Percentiles rank a stretch among this genome's conserved stretches.
These are phyloP conservation scores for Ottelia alismoides DNA, from an alignment of 106 monocot genomes.

Conservation along the genomic window DNA sequence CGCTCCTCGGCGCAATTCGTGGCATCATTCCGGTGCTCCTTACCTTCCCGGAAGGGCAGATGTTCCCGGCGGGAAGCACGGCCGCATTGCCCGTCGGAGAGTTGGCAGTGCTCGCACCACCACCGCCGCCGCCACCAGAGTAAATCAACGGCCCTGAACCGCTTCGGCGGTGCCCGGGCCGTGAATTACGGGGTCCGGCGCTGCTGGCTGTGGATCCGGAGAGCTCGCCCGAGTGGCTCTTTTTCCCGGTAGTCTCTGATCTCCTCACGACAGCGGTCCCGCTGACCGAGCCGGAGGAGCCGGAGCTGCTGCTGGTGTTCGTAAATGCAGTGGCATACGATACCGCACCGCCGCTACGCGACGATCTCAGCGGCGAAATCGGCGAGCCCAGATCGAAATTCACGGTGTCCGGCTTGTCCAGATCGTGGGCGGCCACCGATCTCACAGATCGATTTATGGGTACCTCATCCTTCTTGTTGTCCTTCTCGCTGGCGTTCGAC, in stretches of 20 bases:
- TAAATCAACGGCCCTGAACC: slow-evolving; percentile 51
- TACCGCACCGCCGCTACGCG: no score
- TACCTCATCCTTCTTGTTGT: no score
- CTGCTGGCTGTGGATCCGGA: slow-evolving; percentile 23
- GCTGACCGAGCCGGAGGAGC: slow-evolving; percentile 33
- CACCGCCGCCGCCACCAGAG: slow-evolving; percentile 20
- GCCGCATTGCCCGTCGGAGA: slow-evolving; percentile 35
- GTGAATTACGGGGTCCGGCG: background rate
- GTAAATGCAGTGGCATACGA: no score
- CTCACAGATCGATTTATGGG: background rate
- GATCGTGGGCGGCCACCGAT: slow-evolving; percentile 2
- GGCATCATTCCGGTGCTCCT: slow-evolving; percentile 24
- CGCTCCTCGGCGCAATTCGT: slow-evolving; percentile 20
- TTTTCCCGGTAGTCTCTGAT: slow-evolving; percentile 12
- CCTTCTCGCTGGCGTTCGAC: slow-evolving; percentile 2
- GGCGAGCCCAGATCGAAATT: slow-evolving; percentile 6
- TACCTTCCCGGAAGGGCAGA: slow-evolving; percentile 74
- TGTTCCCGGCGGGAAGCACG: slow-evolving; percentile 70
- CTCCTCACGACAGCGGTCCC: slow-evolving; percentile 11
- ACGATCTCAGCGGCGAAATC: slow-evolving; percentile 8
- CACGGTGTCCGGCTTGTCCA: slow-evolving; percentile 1
- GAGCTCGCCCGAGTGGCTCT: slow-evolving; percentile 65
- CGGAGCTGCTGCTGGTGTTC: slow-evolving; percentile 38
- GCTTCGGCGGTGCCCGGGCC: slow-evolving; percentile 38
- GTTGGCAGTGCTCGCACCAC: slow-evolving; percentile 27